Percentiles rank a stretch among this genome's conserved stretches.
Evolutionary conservation across 176 grass and related monocot genomes (phyloP).

Genomic region (Elaeis guineensis): DNA sequence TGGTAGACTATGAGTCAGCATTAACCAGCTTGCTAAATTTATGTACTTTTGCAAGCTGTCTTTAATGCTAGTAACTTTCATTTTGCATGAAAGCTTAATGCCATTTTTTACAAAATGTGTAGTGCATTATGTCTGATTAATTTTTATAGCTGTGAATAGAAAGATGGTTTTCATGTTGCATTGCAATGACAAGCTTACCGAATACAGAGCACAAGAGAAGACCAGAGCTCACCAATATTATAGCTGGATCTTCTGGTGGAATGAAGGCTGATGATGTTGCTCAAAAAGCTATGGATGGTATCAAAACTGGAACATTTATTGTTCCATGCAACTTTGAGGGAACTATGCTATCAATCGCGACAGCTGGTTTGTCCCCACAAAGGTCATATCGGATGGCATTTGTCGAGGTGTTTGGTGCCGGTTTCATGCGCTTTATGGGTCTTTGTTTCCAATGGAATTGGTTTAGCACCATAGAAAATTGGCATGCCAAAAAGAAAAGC

Average conservation of each 20-base stretch:
- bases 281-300: slow-evolving; percentile 64
- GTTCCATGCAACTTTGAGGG: slow-evolving; percentile 91
- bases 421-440: slow-evolving; percentile 65
- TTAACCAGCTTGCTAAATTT: no score
- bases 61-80: no score
- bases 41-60: no score
- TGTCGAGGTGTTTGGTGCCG: slow-evolving; percentile 52
- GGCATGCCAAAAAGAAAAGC: slow-evolving; percentile 51
- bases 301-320: slow-evolving; percentile 73
- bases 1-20: no score
- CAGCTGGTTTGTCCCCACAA: slow-evolving; percentile 76
- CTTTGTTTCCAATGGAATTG: slow-evolving; percentile 81
- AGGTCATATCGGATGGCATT: slow-evolving; percentile 53
- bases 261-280: slow-evolving; percentile 85
- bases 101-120: no score
- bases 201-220: slow-evolving; percentile 69
- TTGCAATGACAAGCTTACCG: not conserved
- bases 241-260: slow-evolving; percentile 61
- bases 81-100: no score
- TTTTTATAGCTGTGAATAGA: not conserved
- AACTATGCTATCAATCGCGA: slow-evolving; percentile 69
- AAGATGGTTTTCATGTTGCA: not conserved
- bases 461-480: slow-evolving; percentile 66
- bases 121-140: not conserved
- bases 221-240: slow-evolving; percentile 67